Base-by-base conservation (phyloP, 306 rosid genomes). In the Aeschynomene evenia region DNA sequence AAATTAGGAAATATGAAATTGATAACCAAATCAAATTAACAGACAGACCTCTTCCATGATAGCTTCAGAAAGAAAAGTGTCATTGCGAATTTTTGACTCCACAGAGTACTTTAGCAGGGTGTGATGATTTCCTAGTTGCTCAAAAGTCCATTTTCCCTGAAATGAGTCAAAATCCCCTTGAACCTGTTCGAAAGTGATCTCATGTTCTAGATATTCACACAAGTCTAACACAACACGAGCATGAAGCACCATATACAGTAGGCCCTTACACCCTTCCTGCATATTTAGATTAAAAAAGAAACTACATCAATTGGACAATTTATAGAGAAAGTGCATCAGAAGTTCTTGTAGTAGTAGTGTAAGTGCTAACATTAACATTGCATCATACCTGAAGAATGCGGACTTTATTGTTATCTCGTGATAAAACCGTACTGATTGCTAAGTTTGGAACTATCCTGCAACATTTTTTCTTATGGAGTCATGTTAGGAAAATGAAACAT, bases 191-290 rank as follows among this genome's bases (percentile, higher is more conserved):
- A 94, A 94, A 73, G 88, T 85, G 66, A 94, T 88, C 77, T 94
- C 98, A 55, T 88, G 87, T 78, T 88, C 98, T 54, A 85, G 83
- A 66, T 63, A 77, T 70, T 94, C 97, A 33, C 90, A 82, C 81
- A 94, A 82, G 83, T 94, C 95, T 60, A 94, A 84, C 61, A 94
- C 94, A 71, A 88, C 98, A 21, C 98, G 97, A n/a, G 98, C 98
- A 49, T 94, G 98, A 64, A 94, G 95, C 66, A 94, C 98, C 98
- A 94, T 90, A 77, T 94, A 94, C 63, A 94, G 97, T 20, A 94
- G 79, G 46, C 98, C 97, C 84, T 90, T 94, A 72, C 96, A 94
- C 60, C 98, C 98, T 84, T 94, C 98, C 98, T 94, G 85, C 75
- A 76, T 20, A 63, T 63, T 59, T 59, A 56, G 68, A 68, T 39